phyloP scores from a whole-genome alignment of 2,329 filamentous ascomycete genomes.

The Colletotrichum noveboracense region DNA sequence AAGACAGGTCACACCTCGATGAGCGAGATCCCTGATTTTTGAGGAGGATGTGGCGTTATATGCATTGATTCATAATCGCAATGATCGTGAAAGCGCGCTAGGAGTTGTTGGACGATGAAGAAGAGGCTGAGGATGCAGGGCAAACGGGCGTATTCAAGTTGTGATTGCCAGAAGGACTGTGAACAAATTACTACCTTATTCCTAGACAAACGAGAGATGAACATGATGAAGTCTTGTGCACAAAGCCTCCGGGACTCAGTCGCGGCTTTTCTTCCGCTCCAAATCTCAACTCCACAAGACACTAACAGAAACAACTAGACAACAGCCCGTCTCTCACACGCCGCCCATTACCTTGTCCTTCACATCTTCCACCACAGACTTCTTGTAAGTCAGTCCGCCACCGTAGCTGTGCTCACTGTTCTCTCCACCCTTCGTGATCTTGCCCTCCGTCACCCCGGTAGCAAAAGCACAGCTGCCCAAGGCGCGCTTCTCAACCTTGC shows the following conservation, averaged over 20 bases:
- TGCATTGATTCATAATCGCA: neutral
- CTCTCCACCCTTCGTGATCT: conserved; percentile 46
- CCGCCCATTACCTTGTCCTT: conserved; percentile 24
- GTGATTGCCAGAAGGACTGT: neutral
- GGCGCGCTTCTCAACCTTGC: conserved; percentile 43
- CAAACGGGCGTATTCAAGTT: neutral
- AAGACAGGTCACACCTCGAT: conserved; percentile 63
- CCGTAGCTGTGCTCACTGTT: conserved; percentile 56
- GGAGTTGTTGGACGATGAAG: neutral
- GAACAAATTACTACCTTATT: neutral
- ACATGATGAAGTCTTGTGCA: neutral
- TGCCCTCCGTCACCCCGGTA: conserved; percentile 49
- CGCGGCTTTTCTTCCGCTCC: neutral
- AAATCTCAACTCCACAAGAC: neutral
- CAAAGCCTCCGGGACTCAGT: neutral
- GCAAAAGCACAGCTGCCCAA: conserved; percentile 67
- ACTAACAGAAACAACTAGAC: neutral
- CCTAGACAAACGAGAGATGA: neutral
- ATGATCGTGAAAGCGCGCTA: neutral
- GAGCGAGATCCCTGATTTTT: conserved; percentile 41
- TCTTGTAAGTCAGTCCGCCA: conserved; percentile 55
- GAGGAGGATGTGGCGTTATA: neutral
- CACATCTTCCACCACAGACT: conserved; percentile 23
- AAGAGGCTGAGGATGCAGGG: neutral
- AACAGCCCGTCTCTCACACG: conserved; percentile 23